Percentiles rank a stretch among this genome's conserved stretches.
phyloP scores from a whole-genome alignment of 2,329 filamentous ascomycete genomes.

The Sarocladium oryzae region DNA sequence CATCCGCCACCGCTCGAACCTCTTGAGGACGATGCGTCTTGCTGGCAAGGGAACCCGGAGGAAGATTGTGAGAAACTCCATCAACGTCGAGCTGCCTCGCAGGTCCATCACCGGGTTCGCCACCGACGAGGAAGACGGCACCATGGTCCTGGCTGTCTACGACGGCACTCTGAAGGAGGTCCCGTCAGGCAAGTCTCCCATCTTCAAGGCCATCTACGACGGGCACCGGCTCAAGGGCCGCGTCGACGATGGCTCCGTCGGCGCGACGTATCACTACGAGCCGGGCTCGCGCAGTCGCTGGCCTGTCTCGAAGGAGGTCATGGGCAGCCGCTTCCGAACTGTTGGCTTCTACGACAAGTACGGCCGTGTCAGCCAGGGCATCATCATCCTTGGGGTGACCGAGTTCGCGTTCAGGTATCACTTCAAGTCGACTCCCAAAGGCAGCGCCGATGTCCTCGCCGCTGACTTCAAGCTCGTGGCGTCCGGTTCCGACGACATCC shows the following conservation, averaged over 20 bases:
- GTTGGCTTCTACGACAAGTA: conserved; percentile 27
- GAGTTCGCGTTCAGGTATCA: conserved; percentile 28
- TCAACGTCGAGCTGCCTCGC: conserved; percentile 24
- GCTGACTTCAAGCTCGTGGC: conserved; percentile 21
- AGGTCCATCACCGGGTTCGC: conserved; percentile 26
- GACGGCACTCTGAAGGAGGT: conserved; percentile 17
- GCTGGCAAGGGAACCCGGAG: conserved; percentile 24
- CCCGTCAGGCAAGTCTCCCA: conserved; percentile 16
- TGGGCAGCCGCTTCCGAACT: conserved; percentile 15
- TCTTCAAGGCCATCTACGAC: conserved; percentile 21
- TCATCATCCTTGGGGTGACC: conserved; percentile 18
- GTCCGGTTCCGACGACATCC: conserved; percentile 17
- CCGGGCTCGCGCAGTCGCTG: conserved; percentile 15
- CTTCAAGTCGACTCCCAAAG: conserved; percentile 27
- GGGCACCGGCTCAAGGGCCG: conserved; percentile 20
- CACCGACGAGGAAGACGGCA: conserved; percentile 16
- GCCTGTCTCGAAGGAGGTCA: conserved; percentile 21
- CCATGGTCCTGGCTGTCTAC: conserved; percentile 23
- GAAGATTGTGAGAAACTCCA: conserved; percentile 20
- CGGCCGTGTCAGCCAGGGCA: conserved; percentile 25
- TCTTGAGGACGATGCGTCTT: conserved; percentile 25
- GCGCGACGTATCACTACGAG: conserved; percentile 21
- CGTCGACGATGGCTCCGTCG: conserved; percentile 16
- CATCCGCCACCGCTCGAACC: conserved; percentile 25
- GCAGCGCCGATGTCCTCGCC: conserved; percentile 25